Evolutionary conservation across 2,329 filamentous ascomycete species (phyloP), one percentile per base, ranked within the genome.

Genomic region (Elsinoe arachidis): DNA sequence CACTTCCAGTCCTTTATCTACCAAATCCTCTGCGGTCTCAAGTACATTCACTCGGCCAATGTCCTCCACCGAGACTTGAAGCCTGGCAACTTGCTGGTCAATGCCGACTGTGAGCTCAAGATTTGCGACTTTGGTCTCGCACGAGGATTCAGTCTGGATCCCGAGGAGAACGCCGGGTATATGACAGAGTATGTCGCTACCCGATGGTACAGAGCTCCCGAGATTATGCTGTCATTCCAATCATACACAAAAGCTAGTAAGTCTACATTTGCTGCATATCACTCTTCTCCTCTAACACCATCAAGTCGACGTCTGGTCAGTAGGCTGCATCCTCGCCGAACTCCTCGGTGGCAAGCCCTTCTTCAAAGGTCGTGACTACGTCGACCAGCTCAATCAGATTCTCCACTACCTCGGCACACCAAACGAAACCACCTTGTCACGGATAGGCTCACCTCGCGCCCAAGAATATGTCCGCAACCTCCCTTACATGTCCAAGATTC

Each of bases 1-100:
- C 93, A 99, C 74, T 99, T 99, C 79, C 93, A 99, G 76, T 97
- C 93, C 55, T 99, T 99, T 77, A 96, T 99, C 76, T 99, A 99
- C 79, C 93, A 99, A 80, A 99, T 99, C 65, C 86, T 99, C 5
- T 97, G 93, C 72, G 93, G 93, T 63, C 80, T 99, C 66, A 99
- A 99, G 79, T 99, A 97, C 74, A 97, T 99, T 64, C 93, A 99
- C 78, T 97, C 92, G 19, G 93, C 93, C 65, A 97, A 97, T 68
- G 93, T 99, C 55, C 80, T 99, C 63, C 93, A 99, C 73, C 87
- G 93, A 71, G 93, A 99, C 72, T 75, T 99, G 69, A 99, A 99
- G 77, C 93, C 93, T 35, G 93, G 93, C 59, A 99, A 99, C 72
- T 75, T 99, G 68, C 83, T 99, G 43, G 93, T 99, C 70, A 99